These are phyloP conservation scores for Aspergillus ochraceus DNA, from an alignment of 2,329 filamentous ascomycete species.

Conservation along the genomic window DNA sequence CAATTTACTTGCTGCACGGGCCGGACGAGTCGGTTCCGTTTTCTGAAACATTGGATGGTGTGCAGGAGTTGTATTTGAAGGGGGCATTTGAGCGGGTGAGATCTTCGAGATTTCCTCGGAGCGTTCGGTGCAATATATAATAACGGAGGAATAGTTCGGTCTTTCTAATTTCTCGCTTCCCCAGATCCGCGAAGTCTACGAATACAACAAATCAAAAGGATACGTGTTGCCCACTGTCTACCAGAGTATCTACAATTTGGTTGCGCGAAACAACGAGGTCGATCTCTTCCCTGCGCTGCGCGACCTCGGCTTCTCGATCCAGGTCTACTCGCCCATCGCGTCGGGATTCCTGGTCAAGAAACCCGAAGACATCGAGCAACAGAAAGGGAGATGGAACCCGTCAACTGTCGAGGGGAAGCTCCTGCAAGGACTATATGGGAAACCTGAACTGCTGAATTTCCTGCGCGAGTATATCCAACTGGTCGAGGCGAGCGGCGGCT, in stretches of 20 bases:
- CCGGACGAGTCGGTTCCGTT: neutral
- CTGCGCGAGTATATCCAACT: conserved; percentile 20
- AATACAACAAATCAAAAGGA: conserved; percentile 37
- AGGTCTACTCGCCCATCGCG: conserved; percentile 46
- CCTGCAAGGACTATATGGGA: conserved; percentile 24
- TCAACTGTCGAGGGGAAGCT: conserved; percentile 13
- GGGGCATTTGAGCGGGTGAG: too few relatives aligned
- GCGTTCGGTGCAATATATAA: too few relatives aligned
- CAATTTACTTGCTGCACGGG: neutral
- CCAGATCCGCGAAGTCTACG: conserved; percentile 34
- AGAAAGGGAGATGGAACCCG: conserved; percentile 19
- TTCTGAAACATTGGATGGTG: too few relatives aligned
- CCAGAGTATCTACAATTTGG: conserved; percentile 46
- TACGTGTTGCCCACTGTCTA: conserved; percentile 49
- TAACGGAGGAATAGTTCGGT: neutral
- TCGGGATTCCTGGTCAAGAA: conserved; percentile 34
- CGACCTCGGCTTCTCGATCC: conserved; percentile 46
- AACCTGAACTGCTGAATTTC: conserved; percentile 31
- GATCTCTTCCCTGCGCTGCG: conserved; percentile 48
- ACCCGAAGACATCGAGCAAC: conserved; percentile 3
- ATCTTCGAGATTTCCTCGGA: too few relatives aligned
- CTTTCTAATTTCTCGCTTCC: neutral
- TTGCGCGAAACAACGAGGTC: conserved; percentile 41
- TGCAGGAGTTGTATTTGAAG: too few relatives aligned
- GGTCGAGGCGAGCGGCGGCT: conserved; percentile 25